phyloP scores from a whole-genome alignment of 2,329 filamentous ascomycete species.

The Fusarium nurragi region DNA sequence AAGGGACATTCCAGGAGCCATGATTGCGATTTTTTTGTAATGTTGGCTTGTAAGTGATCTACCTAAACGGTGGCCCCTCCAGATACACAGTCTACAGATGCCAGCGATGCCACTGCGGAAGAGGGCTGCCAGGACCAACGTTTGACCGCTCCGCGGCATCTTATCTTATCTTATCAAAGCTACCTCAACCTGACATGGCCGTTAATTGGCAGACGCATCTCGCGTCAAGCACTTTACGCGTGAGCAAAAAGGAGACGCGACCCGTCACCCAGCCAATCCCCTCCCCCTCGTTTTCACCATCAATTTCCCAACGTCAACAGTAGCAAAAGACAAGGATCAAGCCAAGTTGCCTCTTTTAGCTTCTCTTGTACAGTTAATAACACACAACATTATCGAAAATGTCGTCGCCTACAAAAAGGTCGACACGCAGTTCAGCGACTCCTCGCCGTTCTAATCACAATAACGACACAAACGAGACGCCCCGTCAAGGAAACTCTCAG shows the following conservation, averaged over 20 bases:
- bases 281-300: conserved; percentile 41
- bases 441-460: conserved; percentile 56
- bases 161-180: conserved; percentile 19
- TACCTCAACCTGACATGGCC: neutral
- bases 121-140: conserved; percentile 42
- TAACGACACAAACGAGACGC: conserved; percentile 52
- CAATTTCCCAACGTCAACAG: conserved; percentile 40
- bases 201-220: conserved; percentile 9
- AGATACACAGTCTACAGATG: conserved; percentile 46
- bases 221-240: conserved; percentile 56
- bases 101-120: conserved; percentile 41
- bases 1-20: conserved; percentile 80
- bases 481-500: conserved; percentile 54
- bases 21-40: conserved; percentile 49
- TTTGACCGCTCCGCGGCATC: conserved; percentile 45
- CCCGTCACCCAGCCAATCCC: conserved; percentile 41
- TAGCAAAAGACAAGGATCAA: conserved; percentile 21
- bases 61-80: conserved; percentile 44
- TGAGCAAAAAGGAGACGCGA: conserved; percentile 38
- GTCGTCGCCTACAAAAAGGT: conserved; percentile 59
- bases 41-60: conserved; percentile 34
- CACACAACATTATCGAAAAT: conserved; percentile 42
- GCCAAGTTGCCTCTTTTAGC: conserved; percentile 13
- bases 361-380: conserved; percentile 14
- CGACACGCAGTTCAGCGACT: conserved; percentile 58